These are phyloP conservation scores for Aurinia saxatilis DNA, from an alignment of 345 rosid species.

Conservation along the genomic window DNA sequence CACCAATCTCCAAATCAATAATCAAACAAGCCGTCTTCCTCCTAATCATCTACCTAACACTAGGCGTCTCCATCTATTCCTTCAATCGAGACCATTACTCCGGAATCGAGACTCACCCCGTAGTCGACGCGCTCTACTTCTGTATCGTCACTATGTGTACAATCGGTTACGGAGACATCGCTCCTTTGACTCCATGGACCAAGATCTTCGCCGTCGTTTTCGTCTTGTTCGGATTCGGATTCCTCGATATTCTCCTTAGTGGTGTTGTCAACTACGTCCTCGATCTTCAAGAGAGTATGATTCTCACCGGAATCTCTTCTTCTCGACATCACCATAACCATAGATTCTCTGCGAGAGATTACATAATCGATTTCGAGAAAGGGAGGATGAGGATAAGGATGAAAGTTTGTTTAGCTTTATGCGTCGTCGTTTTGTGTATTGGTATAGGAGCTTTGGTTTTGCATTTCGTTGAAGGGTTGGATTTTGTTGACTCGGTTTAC, in stretches of 20 bases:
- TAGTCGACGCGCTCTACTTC: slow-evolving; percentile 70
- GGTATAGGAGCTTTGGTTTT: slow-evolving; percentile 50
- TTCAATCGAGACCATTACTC: slow-evolving; percentile 54
- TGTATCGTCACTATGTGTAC: slow-evolving; percentile 84
- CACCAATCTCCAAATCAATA: slow-evolving; percentile 39
- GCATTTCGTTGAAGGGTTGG: slow-evolving; percentile 47
- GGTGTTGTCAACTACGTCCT: slow-evolving; percentile 60
- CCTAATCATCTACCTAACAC: slow-evolving; percentile 42
- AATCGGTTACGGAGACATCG: slow-evolving; percentile 76
- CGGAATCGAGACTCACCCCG: slow-evolving; percentile 73
- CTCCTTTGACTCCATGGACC: slow-evolving; percentile 54
- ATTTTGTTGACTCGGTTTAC: slow-evolving; percentile 56
- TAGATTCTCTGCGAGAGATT: slow-evolving; percentile 40
- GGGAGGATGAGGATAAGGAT: slow-evolving; percentile 81
- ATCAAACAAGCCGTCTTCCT: slow-evolving; percentile 51
- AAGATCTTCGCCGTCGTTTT: slow-evolving; percentile 61
- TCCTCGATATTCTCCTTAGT: slow-evolving; percentile 54
- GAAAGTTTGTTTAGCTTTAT: slow-evolving; percentile 64
- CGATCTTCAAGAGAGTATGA: slow-evolving; percentile 58
- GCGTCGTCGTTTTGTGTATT: slow-evolving; percentile 55
- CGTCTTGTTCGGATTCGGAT: slow-evolving; percentile 68
- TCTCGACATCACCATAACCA: background rate
- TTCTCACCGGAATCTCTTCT: slow-evolving; percentile 34
- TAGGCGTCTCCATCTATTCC: slow-evolving; percentile 58
- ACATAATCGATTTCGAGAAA: slow-evolving; percentile 55